phyloP scores from a whole-genome alignment of 140 eudicot genomes.

The Erigeron philadelphicus region DNA sequence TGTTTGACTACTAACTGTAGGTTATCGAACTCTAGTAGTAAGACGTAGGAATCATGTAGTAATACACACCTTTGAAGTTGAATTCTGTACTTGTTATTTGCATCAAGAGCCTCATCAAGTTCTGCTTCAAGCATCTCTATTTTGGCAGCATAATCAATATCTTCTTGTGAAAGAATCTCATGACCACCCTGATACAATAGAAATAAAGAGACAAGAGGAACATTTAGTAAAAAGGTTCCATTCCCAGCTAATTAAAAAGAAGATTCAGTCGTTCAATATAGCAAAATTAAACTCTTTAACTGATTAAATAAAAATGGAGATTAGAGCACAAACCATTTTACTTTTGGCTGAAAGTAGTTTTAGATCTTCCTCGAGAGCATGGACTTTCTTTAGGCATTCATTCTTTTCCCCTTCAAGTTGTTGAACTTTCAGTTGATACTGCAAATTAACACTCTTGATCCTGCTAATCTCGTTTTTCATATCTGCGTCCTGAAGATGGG shows the following conservation, averaged over 20 bases:
- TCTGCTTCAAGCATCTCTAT: conserved; percentile 55
- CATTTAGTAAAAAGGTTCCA: not conserved
- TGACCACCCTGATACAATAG: conserved; percentile 29
- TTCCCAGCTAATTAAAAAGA: not conserved
- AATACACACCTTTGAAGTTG: conserved; percentile 56
- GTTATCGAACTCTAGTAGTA: not conserved
- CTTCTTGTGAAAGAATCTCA: conserved; percentile 29
- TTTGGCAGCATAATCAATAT: conserved; percentile 36
- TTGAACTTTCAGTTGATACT: conserved; percentile 51
- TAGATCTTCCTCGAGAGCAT: conserved; percentile 43
- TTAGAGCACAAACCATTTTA: conserved; percentile 38
- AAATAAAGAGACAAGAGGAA: not conserved
- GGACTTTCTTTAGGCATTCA: conserved; percentile 51
- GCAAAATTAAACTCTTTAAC: no score
- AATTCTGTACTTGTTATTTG: conserved; percentile 44
- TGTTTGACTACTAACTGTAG: conserved; percentile 17
- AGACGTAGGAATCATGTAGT: not conserved
- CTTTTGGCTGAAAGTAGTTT: conserved; percentile 38
- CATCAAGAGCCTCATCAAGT: conserved; percentile 56
- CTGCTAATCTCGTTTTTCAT: conserved; percentile 49
- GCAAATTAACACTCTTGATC: conserved; percentile 50
- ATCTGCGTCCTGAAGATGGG: conserved; percentile 36
- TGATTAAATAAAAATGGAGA: not conserved
- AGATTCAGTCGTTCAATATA: no score
- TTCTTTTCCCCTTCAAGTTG: conserved; percentile 65